phyloP scores from a whole-genome alignment of 768 basidiomycete species.

The Boletus coccyginus region DNA sequence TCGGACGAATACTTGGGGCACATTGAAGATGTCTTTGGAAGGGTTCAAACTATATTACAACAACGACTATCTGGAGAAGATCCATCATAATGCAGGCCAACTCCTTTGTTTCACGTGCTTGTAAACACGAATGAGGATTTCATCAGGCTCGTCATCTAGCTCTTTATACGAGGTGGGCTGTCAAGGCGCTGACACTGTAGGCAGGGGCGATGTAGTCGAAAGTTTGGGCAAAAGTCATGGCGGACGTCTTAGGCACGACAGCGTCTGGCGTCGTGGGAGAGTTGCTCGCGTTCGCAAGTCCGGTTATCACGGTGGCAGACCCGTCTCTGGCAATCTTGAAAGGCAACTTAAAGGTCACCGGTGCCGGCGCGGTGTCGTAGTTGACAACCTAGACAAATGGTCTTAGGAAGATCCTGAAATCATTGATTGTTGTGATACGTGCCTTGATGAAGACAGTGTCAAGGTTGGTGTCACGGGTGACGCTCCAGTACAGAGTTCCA shows the following conservation, averaged over 20 bases:
- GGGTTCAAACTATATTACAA: conserved; percentile 27
- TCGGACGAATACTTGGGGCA: conserved; percentile 50
- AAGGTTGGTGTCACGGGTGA: conserved; percentile 33
- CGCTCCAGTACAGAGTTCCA: conserved; percentile 63
- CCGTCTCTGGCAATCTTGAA: conserved; percentile 48
- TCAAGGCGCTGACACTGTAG: conserved; percentile 40
- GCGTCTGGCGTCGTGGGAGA: conserved; percentile 48
- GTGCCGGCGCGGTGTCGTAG: conserved; percentile 38
- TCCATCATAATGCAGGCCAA: background rate
- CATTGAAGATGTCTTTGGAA: conserved; percentile 42
- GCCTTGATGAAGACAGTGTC: conserved; percentile 58
- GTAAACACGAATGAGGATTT: background rate
- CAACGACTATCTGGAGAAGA: conserved; percentile 9
- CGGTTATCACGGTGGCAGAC: conserved; percentile 48
- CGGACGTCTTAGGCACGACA: conserved; percentile 45
- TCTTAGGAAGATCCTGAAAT: background rate
- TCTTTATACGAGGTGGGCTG: conserved; percentile 5
- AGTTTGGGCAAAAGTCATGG: conserved; percentile 45
- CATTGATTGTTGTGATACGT: background rate
- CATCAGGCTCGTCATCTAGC: background rate
- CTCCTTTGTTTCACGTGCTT: background rate
- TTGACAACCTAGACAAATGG: conserved; percentile 47
- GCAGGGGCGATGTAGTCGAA: conserved; percentile 56
- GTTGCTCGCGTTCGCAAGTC: conserved; percentile 51
- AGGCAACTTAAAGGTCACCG: conserved; percentile 52